Conservation (phyloP, 345 rosid genomes). For the Noccaea bulbosa region DNA sequence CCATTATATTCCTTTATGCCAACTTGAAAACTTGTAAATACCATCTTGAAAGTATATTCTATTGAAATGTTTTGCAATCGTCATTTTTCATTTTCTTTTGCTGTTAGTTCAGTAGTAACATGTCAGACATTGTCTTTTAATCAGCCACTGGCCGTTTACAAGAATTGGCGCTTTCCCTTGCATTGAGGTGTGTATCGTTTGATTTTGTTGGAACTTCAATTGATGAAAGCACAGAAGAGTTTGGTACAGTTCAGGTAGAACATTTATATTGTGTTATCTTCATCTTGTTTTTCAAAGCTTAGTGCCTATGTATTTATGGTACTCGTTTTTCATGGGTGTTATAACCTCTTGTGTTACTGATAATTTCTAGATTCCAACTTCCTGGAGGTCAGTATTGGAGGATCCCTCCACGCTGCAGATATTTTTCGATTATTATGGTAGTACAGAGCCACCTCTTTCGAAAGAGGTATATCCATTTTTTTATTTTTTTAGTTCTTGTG, state of each 20-base stretch:
- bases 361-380: constrained; percentile 71
- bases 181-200: constrained; percentile 91
- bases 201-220: constrained; percentile 97
- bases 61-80: constrained; percentile 14
- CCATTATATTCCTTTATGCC: constrained; percentile 9
- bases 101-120: constrained; percentile 18
- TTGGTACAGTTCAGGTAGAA: constrained; percentile 96
- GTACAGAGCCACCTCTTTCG: constrained; percentile 76
- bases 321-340: constrained; percentile 21
- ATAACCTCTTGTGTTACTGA: constrained; percentile 13
- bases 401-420: constrained; percentile 91
- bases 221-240: constrained; percentile 99
- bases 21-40: constrained; percentile 16
- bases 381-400: constrained; percentile 92
- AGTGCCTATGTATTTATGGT: constrained; percentile 3
- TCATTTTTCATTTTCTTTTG: neutral
- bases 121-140: constrained; percentile 37
- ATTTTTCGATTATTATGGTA: constrained; percentile 93
- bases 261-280: constrained; percentile 2
- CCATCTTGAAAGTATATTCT: constrained; percentile 11
- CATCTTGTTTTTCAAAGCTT: constrained; percentile 18
- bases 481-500: neutral
- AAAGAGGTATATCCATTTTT: constrained; percentile 70
- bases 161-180: constrained; percentile 95
- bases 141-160: constrained; percentile 77